phyloP scores from a whole-genome alignment of 2,329 filamentous ascomycete species.

The Juglanconis oblonga region DNA sequence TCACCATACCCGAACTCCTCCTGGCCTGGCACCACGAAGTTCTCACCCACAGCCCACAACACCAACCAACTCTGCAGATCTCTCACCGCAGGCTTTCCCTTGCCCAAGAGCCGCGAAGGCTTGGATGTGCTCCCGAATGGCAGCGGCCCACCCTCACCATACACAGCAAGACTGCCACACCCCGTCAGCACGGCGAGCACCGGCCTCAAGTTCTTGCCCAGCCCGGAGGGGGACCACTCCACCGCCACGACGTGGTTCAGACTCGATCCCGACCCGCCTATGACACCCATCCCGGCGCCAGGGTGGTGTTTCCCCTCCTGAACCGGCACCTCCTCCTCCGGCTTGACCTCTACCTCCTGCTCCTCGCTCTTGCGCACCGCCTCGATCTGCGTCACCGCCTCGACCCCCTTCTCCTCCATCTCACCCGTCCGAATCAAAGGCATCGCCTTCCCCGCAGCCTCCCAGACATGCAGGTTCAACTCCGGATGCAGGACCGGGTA shows the following conservation, averaged over 20 bases:
- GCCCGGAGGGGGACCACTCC: slow-evolving; percentile 56
- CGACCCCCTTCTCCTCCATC: neutral
- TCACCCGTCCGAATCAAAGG: slow-evolving; percentile 7
- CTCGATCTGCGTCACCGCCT: slow-evolving; percentile 11
- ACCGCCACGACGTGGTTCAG: slow-evolving; percentile 54
- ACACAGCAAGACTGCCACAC: slow-evolving; percentile 46
- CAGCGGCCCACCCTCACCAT: slow-evolving; percentile 43
- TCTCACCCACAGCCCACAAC: slow-evolving; percentile 55
- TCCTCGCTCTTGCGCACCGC: slow-evolving; percentile 45
- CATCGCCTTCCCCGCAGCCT: slow-evolving; percentile 30
- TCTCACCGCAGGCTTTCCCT: slow-evolving; percentile 35
- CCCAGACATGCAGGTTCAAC: slow-evolving; percentile 46
- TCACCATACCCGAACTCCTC: slow-evolving; percentile 40
- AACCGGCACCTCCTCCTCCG: slow-evolving; percentile 13
- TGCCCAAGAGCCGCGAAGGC: slow-evolving; percentile 23
- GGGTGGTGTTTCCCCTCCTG: slow-evolving; percentile 27
- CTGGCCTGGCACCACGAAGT: slow-evolving; percentile 45
- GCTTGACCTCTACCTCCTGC: slow-evolving; percentile 28
- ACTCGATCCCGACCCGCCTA: slow-evolving; percentile 47
- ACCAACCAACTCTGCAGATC: slow-evolving; percentile 47
- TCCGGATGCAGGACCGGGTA: slow-evolving; percentile 36
- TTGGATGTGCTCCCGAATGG: slow-evolving; percentile 42
- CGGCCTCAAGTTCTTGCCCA: slow-evolving; percentile 53
- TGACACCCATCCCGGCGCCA: slow-evolving; percentile 44
- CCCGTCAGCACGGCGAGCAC: slow-evolving; percentile 50